Evolutionary conservation across 225 moss, liverwort and hornwort genomes (phyloP).

Genomic region (Lunularia cruciata): DNA sequence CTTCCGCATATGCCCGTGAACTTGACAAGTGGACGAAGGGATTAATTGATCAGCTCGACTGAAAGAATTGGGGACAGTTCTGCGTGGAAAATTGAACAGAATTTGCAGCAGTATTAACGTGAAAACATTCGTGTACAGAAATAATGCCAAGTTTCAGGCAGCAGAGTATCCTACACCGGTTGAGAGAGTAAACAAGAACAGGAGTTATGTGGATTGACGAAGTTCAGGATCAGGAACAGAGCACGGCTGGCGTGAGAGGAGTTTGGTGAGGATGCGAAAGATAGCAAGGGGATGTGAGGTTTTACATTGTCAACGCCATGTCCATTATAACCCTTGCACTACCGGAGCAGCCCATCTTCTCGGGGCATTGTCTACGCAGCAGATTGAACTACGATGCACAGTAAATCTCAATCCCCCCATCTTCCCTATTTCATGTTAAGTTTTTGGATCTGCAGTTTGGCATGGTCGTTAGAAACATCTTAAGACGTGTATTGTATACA

Average conservation of each 20-base stretch:
- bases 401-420: slow-evolving; percentile 26
- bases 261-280: slow-evolving; percentile 25
- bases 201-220: slow-evolving; percentile 12
- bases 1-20: too few species aligned
- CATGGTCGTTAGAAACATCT: not conserved
- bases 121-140: too few species aligned
- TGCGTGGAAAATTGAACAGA: too few species aligned
- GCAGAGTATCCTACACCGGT: too few species aligned
- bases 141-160: too few species aligned
- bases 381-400: slow-evolving; percentile 56
- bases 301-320: slow-evolving; percentile 55
- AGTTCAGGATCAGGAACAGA: slow-evolving; percentile 6
- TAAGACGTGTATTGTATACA: not conserved
- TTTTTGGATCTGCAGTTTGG: not conserved
- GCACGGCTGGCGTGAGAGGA: slow-evolving; percentile 15
- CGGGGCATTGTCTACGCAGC: slow-evolving; percentile 41
- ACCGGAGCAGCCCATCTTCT: slow-evolving; percentile 42
- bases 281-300: slow-evolving; percentile 52
- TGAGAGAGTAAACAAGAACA: too few species aligned
- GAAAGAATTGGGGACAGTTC: too few species aligned
- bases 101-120: too few species aligned
- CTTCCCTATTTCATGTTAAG: too few species aligned
- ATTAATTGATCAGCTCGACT: too few species aligned
- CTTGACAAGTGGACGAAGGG: too few species aligned
- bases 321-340: slow-evolving; percentile 42